These are phyloP conservation scores for Hanseniaspora lindneri DNA, from an alignment of 805 yeast genomes.

Conservation along the genomic window DNA sequence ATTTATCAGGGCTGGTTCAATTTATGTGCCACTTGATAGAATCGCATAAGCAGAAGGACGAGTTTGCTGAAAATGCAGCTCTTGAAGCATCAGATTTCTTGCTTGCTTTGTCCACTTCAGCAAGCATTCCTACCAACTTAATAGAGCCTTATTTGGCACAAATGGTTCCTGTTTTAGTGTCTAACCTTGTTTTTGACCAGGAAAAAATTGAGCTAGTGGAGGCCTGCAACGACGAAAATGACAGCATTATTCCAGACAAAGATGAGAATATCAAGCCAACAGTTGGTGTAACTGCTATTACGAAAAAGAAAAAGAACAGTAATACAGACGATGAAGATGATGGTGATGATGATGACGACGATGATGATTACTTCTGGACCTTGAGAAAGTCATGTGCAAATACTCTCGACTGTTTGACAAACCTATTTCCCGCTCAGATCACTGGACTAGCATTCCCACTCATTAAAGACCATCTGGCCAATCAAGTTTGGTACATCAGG, in stretches of 20 bases:
- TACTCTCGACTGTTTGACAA: constrained; percentile 70
- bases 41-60: constrained; percentile 12
- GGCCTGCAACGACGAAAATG: constrained; percentile 43
- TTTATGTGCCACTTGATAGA: constrained; percentile 71
- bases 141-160: constrained; percentile 46
- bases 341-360: constrained; percentile 62
- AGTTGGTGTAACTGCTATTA: constrained; percentile 38
- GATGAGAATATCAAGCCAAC: constrained; percentile 82
- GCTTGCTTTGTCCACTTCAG: constrained; percentile 55
- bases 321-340: constrained; percentile 45
- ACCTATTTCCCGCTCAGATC: constrained; percentile 54
- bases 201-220: constrained; percentile 63
- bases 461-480: constrained; percentile 55
- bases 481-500: constrained; percentile 73
- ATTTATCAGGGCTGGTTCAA: constrained; percentile 72
- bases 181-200: constrained; percentile 79
- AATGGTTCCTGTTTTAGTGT: constrained; percentile 66
- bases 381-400: constrained; percentile 91
- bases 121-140: constrained; percentile 40
- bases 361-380: constrained; percentile 70
- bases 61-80: constrained; percentile 57
- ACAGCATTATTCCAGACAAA: constrained; percentile 64
- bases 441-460: constrained; percentile 59
- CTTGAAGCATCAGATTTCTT: constrained; percentile 90
- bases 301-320: constrained; percentile 31